These are phyloP conservation scores for Ballota nigra DNA, from an alignment of 257 asterid genomes.

Conservation along the genomic window DNA sequence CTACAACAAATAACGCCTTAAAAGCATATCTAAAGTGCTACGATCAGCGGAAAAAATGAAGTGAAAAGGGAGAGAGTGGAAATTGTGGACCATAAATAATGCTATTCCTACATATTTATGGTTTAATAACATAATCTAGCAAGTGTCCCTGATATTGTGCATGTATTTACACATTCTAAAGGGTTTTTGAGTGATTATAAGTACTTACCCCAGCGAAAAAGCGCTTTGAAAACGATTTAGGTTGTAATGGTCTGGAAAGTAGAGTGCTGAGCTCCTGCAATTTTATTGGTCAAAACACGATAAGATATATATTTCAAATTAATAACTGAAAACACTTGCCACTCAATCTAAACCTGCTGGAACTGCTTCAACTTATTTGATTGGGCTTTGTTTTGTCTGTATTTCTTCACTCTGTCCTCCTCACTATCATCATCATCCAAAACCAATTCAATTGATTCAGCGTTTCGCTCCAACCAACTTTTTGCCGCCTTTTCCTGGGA, in stretches of 20 bases:
- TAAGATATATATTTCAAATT: slow-evolving; percentile 3
- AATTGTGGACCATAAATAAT: not conserved
- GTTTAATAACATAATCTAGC: not conserved
- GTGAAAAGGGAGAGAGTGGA: not conserved
- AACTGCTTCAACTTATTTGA: slow-evolving; percentile 63
- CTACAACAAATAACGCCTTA: slow-evolving; percentile 4
- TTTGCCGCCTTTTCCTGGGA: slow-evolving; percentile 80
- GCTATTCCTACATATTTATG: not conserved
- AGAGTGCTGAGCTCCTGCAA: slow-evolving; percentile 74
- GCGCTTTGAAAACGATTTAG: slow-evolving; percentile 78
- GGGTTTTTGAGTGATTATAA: not conserved
- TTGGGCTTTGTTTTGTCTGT: slow-evolving; percentile 61
- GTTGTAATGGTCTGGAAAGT: slow-evolving; percentile 82
- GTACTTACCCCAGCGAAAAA: slow-evolving; percentile 83
- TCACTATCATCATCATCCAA: slow-evolving; percentile 88
- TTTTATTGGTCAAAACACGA: slow-evolving; percentile 9
- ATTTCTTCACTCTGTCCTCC: slow-evolving; percentile 73
- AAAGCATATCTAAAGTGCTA: not conserved
- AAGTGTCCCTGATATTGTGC: slow-evolving; percentile 15
- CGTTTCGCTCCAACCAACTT: slow-evolving; percentile 82
- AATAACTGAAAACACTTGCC: not conserved
- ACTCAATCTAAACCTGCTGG: slow-evolving; percentile 60
- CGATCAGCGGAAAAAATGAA: not conserved
- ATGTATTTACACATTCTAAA: not conserved
- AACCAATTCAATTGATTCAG: slow-evolving; percentile 69